Evolutionary conservation across 2,329 filamentous ascomycete genomes (phyloP), one percentile per base, ranked within the genome.

Genomic region (Zasmidium angulare): DNA sequence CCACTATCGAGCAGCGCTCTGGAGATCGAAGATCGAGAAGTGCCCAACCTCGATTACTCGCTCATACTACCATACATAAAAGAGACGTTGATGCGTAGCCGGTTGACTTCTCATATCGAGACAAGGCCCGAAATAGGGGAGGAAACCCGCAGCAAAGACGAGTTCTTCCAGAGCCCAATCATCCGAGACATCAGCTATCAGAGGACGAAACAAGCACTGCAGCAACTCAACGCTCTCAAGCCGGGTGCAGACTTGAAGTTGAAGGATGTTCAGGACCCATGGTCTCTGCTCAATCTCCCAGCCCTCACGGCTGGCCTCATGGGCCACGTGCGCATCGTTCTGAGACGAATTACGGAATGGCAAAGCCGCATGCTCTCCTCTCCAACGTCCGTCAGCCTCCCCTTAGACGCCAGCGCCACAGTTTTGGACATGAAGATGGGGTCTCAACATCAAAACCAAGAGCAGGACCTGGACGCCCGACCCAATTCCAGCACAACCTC

Each of bases 21-120:
- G 21, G 93, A 97, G 63, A 80, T 89, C 48, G 83, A 86, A 22
- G 91, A 93, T 61, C 89, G 89, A 65, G 90, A 95, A 66, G 86
- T 89, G 0, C 84, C 85, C 0, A 68, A 65, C n/a, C 85, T 96
- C 61, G 90, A 96, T 63, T 84, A 89, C 52, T 80, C 81, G 17
- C 87, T 87, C 58, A 86, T 96, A 0, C 75, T 96, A 9, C 82
- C 85, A 0, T 97, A 97, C 70, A 89, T 98, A 40, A 83, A 89
- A 65, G 83, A 98, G 66, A 75, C 43, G 66, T 73, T 60, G 74
- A 71, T 49, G 66, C 63, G 55, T 69, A 75, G 58, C 68, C 71
- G 62, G 31, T 53, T 69, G 14, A 55, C 58, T 2, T 24, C 50
- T 2, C 64, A 67, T 46, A 36, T 71, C 72, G 46, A 70, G 70